Evolutionary conservation across 352 stramenopile species (phyloP), one percentile per base, ranked within the genome.

Genomic region (Globisporangium solare): DNA sequence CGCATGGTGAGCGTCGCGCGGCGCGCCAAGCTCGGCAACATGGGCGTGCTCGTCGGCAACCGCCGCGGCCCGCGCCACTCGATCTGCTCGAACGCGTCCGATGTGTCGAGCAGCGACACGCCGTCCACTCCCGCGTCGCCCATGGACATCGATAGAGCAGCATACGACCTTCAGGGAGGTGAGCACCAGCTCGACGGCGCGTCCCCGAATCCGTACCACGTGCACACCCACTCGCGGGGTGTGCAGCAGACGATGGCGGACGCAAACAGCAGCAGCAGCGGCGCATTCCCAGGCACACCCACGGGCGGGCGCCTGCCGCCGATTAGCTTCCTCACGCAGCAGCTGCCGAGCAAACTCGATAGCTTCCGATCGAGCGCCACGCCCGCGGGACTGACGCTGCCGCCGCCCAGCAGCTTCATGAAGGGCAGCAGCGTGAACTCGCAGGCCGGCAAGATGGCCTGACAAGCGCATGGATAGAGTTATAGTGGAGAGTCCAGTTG

Each of bases 1-100:
- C 82, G 82, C 56, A 87, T 89, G 75, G 71, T 88, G 41, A 88
- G 74, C 56, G 81, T 92, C 56, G 71, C 79, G 45, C 77, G 76
- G 41, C 74, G 79, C 48, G 79, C 79, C 60, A 92, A 92, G 66
- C 67, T 92, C 31, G 73, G 77, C 39, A 85, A 70, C 52, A 71
- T 89, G 41, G 81, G 76, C 27, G 10, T 35, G 27, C 4, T 35
- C 40, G 74, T 56, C 46, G 64, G 64, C 54, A 52, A 61, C 15
- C 62, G 60, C 45, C 31, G 51, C 1, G 27, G 27, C 0, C 27
- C 27, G 7, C 62, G 59, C 32, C 62, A 56, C 4, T 77, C 69
- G 17, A 53, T 71, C 1, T 61, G 58, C 1, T 70, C 69, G 37
- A 51, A 74, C 1, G 64, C 66, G 2, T 74, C 70, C 2, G 69